These are phyloP conservation scores for Ustilago tritici DNA, from an alignment of 1,284 basidiomycete species.

Conservation along the genomic window DNA sequence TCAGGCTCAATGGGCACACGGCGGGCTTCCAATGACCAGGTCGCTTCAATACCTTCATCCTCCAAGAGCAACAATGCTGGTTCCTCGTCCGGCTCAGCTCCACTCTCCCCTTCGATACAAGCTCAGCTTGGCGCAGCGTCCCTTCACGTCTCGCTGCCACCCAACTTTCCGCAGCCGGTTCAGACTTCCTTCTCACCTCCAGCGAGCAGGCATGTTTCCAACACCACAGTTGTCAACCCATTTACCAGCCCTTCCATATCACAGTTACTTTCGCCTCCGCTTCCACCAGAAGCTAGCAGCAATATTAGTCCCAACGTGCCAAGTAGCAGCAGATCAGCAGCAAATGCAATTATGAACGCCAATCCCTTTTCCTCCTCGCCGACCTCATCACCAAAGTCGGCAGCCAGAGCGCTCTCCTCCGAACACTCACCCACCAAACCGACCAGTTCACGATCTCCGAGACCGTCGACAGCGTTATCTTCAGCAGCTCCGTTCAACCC, in stretches of 20 bases:
- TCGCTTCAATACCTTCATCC: slow-evolving; percentile 14
- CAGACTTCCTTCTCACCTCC: slow-evolving; percentile 60
- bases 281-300: slow-evolving; percentile 15
- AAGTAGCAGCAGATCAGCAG: slow-evolving; percentile 1
- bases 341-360: neutral
- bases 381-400: neutral
- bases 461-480: neutral
- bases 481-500: slow-evolving; percentile 18
- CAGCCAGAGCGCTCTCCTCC: slow-evolving; percentile 1
- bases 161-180: slow-evolving; percentile 54
- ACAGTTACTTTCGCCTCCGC: slow-evolving; percentile 37
- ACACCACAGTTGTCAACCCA: slow-evolving; percentile 25
- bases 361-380: slow-evolving; percentile 1
- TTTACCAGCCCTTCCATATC: slow-evolving; percentile 45
- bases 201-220: slow-evolving; percentile 23
- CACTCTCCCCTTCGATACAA: slow-evolving; percentile 20
- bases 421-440: slow-evolving; percentile 20
- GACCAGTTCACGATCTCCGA: slow-evolving; percentile 11
- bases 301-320: neutral
- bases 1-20: slow-evolving; percentile 1
- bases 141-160: slow-evolving; percentile 58
- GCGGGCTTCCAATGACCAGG: neutral
- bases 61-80: neutral
- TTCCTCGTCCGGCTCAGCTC: slow-evolving; percentile 2
- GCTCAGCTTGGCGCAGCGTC: slow-evolving; percentile 33